Evolutionary conservation across 2,329 filamentous ascomycete genomes (phyloP), one percentile per base, ranked within the genome.

Genomic region (Phyllosticta paracitricarpa): DNA sequence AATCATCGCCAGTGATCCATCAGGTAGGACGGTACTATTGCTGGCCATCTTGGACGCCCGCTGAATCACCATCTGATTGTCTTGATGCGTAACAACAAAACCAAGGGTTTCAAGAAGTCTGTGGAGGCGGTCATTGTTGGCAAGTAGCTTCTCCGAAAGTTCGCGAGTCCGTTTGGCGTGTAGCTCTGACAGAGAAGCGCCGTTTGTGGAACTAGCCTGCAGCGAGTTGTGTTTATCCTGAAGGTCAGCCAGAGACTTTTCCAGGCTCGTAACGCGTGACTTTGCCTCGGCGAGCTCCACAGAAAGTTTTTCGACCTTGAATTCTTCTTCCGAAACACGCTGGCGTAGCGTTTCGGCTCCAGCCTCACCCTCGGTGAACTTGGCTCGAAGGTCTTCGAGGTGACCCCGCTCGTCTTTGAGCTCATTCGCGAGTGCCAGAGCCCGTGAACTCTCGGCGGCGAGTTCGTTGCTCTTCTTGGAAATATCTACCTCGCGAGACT

Each of bases 71-170:
- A 96, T 90, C 14, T 80, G 80, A 24, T 84, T 84, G 51, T 88
- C 85, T 64, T 91, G 85, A 35, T 90, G 85, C 2, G 85, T 84
- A 17, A 97, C 82, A 0, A 88, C 85, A 70, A 94, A 96, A 12
- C 93, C 93, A 4, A 97, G 81, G 30, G 91, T 84, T 70, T 97
- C 92, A 0, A 99, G 80, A 56, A 99, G 84, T 58, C 88, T 85
- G 63, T 84, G 83, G n/a, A 97, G 79, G 25, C 90, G 87, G 66
- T 95, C 89, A 64, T 94, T 92, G 64, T 96, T 89, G 1, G 85
- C 82, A 71, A 90, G 95, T 3, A 97, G 79, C 61, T 87, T 85
- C 68, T 91, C 88, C 1, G 91, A 95, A 12, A 97, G 78, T 65
- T 97, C 90, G 71, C 89, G 91, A 4, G 90, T 87, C 64, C 86